A percentile compares a stretch with the other conserved stretches of the same genome.
Conservation (phyloP, 2,329 filamentous ascomycete species). For the Emericellopsis cladophorae region DNA sequence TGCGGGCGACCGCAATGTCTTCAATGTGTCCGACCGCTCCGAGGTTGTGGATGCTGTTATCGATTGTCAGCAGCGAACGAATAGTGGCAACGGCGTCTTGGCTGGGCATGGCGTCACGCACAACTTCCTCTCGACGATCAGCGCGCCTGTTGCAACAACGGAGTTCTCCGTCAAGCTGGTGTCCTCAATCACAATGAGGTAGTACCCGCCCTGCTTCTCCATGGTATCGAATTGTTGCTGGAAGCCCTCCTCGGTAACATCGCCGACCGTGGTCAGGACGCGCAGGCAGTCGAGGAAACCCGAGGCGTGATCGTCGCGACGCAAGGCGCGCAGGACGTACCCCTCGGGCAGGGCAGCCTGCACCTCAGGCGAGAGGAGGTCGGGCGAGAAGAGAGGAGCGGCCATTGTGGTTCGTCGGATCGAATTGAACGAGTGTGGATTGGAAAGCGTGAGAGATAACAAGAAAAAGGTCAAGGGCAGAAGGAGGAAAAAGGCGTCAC, state of each 20-base stretch:
- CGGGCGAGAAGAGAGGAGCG: conserved; percentile 53
- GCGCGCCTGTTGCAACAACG: conserved; percentile 80
- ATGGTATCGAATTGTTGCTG: conserved; percentile 76
- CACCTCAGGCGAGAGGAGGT: conserved; percentile 69
- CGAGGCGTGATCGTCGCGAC: conserved; percentile 61
- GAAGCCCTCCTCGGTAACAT: conserved; percentile 66
- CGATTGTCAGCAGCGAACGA: neutral
- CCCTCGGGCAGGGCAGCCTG: conserved; percentile 60
- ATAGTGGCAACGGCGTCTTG: no score
- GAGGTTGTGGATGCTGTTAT: conserved; percentile 58
- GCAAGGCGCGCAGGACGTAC: conserved; percentile 73
- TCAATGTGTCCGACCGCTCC: conserved; percentile 90
- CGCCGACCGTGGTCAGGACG: conserved; percentile 85
- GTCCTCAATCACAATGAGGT: conserved; percentile 76
- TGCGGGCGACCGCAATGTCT: conserved; percentile 88
- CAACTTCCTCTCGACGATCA: conserved; percentile 94
- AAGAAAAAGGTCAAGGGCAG: no score
- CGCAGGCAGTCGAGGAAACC: conserved; percentile 87
- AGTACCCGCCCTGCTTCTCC: conserved; percentile 63
- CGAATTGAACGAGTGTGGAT: neutral
- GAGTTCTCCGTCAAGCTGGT: conserved; percentile 36
- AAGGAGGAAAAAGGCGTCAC: no score
- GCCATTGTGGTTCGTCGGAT: neutral
- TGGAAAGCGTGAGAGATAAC: neutral
- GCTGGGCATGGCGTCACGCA: conserved; percentile 26